Evolutionary conservation across 169 alveolate genomes (phyloP).

Genomic region (Cyclospora cayetanensis): DNA sequence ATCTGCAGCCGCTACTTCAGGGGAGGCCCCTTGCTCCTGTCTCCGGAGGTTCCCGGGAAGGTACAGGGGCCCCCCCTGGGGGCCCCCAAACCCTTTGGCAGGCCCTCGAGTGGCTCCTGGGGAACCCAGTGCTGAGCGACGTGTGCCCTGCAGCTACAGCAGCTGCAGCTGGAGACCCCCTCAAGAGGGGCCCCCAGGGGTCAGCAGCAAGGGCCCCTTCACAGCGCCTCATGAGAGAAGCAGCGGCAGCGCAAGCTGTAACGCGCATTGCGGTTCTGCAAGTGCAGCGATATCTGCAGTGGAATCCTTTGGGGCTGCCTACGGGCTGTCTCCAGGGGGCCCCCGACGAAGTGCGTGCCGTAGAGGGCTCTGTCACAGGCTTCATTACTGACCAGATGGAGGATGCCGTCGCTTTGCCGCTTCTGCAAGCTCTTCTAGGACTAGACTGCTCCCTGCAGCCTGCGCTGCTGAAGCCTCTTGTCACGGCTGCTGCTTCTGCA

Average conservation of each 20-base stretch:
- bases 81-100: slow-evolving; percentile 14
- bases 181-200: background rate
- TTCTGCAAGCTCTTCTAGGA: background rate
- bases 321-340: background rate
- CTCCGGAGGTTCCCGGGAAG: background rate
- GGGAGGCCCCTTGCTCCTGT: background rate
- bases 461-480: background rate
- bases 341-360: background rate
- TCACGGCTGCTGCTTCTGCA: slow-evolving; percentile 24
- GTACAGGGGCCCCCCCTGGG: background rate
- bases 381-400: background rate
- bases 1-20: background rate
- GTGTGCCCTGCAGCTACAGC: background rate
- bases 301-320: slow-evolving; percentile 12
- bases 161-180: slow-evolving; percentile 9
- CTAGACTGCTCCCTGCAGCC: slow-evolving; percentile 18
- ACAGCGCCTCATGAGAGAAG: background rate
- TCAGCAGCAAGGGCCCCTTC: background rate
- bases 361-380: background rate
- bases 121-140: background rate
- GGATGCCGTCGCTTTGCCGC: background rate
- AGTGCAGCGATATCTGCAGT: background rate
- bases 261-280: background rate
- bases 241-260: slow-evolving; percentile 10
- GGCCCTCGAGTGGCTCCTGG: background rate